A percentile compares a stretch with the other conserved stretches of the same genome.
Evolutionary conservation across 495 filamentous ascomycete genomes (phyloP).

Genomic region (Pyrenula massariospora): DNA sequence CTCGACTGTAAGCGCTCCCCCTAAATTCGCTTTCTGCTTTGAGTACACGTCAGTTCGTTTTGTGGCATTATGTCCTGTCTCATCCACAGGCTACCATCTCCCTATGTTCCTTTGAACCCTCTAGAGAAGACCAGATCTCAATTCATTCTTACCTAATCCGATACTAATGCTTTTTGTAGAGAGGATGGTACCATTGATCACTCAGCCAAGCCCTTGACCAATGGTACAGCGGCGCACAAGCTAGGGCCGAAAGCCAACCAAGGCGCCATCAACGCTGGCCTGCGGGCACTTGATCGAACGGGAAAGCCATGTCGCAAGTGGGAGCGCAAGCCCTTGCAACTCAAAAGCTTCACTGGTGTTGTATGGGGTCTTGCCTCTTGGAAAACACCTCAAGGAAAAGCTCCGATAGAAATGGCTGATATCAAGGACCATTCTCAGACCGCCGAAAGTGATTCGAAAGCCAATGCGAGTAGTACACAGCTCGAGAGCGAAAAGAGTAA

Average conservation of each 20-base stretch:
- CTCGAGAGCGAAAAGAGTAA: constrained; percentile 64
- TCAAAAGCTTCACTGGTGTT: constrained; percentile 91
- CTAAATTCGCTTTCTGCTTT: constrained; percentile 1
- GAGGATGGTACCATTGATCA: constrained; percentile 50
- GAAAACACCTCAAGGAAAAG: constrained; percentile 52
- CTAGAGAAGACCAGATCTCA: too few species aligned
- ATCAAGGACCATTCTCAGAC: constrained; percentile 21
- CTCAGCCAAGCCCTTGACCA: constrained; percentile 15
- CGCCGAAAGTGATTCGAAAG: constrained; percentile 64
- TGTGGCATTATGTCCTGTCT: too few species aligned
- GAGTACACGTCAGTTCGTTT: not conserved
- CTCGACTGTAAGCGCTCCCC: constrained; percentile 64
- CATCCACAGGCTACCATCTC: too few species aligned
- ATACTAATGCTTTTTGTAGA: constrained; percentile 27
- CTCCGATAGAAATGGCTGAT: not conserved
- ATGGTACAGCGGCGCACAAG: constrained; percentile 46
- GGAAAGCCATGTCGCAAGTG: constrained; percentile 88
- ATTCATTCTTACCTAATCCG: too few species aligned
- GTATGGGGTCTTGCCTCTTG: constrained; percentile 76
- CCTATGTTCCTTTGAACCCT: too few species aligned
- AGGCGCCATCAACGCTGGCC: constrained; percentile 91
- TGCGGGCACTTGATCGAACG: constrained; percentile 83
- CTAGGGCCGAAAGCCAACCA: constrained; percentile 96
- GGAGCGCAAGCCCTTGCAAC: constrained; percentile 64
- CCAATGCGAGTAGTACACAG: constrained; percentile 58